Evolutionary conservation across 176 grass and related monocot species (phyloP).

Genomic region (Oryza longistaminata): DNA sequence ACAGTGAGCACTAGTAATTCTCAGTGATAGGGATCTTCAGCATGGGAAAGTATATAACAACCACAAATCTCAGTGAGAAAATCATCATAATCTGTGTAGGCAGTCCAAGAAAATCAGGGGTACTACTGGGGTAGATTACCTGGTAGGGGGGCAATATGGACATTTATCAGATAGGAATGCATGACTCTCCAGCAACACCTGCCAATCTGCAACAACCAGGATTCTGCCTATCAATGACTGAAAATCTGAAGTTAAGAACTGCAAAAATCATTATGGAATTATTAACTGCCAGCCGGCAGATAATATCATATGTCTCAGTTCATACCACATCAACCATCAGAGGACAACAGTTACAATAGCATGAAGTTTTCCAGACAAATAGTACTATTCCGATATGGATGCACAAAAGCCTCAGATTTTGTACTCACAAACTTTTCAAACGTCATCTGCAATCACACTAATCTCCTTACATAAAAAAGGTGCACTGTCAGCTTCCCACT

Average conservation of each 20-base stretch:
- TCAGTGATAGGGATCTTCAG: not conserved
- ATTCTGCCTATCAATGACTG: not conserved
- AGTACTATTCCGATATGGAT: not conserved
- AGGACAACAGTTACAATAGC: no score
- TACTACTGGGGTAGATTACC: not conserved
- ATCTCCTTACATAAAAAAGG: not conserved
- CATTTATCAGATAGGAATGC: not conserved
- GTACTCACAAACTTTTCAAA: not conserved
- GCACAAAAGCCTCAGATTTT: not conserved
- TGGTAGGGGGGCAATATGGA: not conserved
- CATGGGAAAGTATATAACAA: not conserved
- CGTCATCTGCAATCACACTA: not conserved
- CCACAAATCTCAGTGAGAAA: not conserved
- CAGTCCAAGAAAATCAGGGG: not conserved
- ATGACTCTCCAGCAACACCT: not conserved
- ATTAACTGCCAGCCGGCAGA: no score
- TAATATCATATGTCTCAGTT: no score
- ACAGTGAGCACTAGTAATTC: not conserved
- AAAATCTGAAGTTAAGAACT: not conserved
- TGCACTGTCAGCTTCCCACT: constrained; percentile 5
- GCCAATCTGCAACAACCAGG: not conserved
- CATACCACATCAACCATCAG: no score
- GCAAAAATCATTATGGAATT: not conserved
- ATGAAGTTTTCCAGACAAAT: not conserved
- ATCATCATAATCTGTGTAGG: not conserved